A percentile compares a stretch with the other conserved stretches of the same genome.
phyloP scores from a whole-genome alignment of 371 early-diverging fungal genomes.

The Cokeromyces recurvatus region DNA sequence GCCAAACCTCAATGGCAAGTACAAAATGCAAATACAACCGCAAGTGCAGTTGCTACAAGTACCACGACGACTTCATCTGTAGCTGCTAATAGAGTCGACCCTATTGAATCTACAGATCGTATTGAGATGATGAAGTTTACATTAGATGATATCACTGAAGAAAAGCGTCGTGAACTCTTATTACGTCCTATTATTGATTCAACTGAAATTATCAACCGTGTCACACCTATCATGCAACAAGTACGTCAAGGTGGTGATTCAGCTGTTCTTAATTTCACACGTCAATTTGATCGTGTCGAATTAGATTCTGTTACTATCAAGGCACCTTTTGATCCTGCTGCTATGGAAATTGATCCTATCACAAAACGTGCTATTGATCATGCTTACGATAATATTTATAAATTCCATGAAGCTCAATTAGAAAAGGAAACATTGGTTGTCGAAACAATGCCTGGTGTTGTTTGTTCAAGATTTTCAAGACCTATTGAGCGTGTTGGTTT shows the following conservation, averaged over 20 bases:
- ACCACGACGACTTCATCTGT: background rate
- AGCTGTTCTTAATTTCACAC: slow-evolving; percentile 79
- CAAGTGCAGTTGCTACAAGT: slow-evolving; percentile 17
- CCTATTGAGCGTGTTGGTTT: slow-evolving; percentile 96
- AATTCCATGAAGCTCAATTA: slow-evolving; percentile 94
- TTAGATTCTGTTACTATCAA: slow-evolving; percentile 65
- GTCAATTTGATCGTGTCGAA: slow-evolving; percentile 87
- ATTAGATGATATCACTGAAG: slow-evolving; percentile 34
- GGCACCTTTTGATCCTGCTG: slow-evolving; percentile 79
- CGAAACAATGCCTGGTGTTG: slow-evolving; percentile 96
- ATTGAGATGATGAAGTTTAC: slow-evolving; percentile 66
- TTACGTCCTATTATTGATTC: slow-evolving; percentile 91
- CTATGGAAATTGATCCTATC: slow-evolving; percentile 60
- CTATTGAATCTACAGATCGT: too few species aligned
- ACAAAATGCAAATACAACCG: slow-evolving; percentile 11
- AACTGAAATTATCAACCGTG: slow-evolving; percentile 77
- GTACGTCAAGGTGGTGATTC: slow-evolving; percentile 85
- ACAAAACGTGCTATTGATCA: slow-evolving; percentile 88
- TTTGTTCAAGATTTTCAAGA: slow-evolving; percentile 86
- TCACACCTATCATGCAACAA: slow-evolving; percentile 85
- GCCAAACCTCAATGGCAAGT: slow-evolving; percentile 77
- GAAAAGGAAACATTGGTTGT: slow-evolving; percentile 67
- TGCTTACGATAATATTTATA: slow-evolving; percentile 88
- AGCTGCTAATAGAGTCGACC: background rate
- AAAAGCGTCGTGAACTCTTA: slow-evolving; percentile 61